Evolutionary conservation across 2,329 filamentous ascomycete species (phyloP).

Genomic region (Pleomassaria siparia): DNA sequence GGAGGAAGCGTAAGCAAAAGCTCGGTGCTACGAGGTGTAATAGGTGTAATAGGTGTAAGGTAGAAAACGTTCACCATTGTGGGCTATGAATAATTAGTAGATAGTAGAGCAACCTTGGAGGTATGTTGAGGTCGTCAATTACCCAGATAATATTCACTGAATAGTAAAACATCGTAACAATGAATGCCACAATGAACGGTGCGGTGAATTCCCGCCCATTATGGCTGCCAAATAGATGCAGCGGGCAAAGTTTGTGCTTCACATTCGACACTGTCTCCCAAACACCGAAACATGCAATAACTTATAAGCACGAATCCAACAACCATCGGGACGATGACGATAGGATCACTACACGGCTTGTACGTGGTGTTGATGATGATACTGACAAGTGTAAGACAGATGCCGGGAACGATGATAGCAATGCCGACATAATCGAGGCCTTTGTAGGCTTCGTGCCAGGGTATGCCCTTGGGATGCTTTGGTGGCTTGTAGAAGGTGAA

Average conservation of each 20-base stretch:
- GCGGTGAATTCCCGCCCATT: conserved; percentile 52
- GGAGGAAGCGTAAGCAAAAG: conserved; percentile 49
- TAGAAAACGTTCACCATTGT: conserved; percentile 54
- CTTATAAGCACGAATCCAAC: conserved; percentile 37
- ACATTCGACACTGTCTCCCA: conserved; percentile 35
- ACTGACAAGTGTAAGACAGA: conserved; percentile 31
- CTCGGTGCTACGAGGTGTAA: conserved; percentile 31
- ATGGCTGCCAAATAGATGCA: conserved; percentile 49
- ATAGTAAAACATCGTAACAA: conserved; percentile 58
- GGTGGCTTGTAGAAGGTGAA: conserved; percentile 26
- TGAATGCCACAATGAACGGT: conserved; percentile 48
- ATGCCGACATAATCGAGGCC: conserved; percentile 36
- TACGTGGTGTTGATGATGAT: conserved; percentile 39
- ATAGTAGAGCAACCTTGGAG: too few species aligned
- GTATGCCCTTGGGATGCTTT: conserved; percentile 31
- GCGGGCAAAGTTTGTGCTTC: conserved; percentile 38
- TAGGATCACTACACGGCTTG: conserved; percentile 22
- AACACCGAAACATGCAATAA: conserved; percentile 36
- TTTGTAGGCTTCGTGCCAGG: conserved; percentile 22
- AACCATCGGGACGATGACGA: conserved; percentile 35
- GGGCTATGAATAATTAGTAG: conserved; percentile 16
- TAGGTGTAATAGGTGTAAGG: conserved; percentile 34
- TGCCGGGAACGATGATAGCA: conserved; percentile 31
- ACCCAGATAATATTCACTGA: conserved; percentile 50
- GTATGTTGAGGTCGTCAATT: not conserved